A percentile compares a stretch with the other conserved stretches of the same genome.
Conservation (phyloP, 805 yeast genomes). For the Lachancea sp. region DNA sequence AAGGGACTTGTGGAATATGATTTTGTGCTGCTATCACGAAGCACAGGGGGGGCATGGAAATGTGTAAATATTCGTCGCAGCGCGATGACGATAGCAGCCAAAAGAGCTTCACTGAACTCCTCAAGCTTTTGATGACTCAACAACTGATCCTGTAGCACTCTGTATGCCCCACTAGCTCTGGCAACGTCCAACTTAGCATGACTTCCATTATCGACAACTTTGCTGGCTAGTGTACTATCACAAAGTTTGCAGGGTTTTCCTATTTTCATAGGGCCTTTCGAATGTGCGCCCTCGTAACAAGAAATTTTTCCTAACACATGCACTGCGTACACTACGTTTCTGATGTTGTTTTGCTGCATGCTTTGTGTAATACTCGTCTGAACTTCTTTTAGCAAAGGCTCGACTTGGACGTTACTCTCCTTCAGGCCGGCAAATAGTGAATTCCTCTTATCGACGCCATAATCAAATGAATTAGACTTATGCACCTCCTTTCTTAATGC, state of each 20-base stretch:
- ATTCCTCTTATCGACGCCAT: not conserved
- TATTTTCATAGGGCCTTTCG: not conserved
- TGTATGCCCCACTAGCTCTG: constrained; percentile 18
- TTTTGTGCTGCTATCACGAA: not conserved
- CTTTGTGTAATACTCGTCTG: constrained; percentile 13
- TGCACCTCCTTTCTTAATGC: constrained; percentile 15
- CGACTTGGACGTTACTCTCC: constrained; percentile 1
- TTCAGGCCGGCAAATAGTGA: constrained; percentile 11
- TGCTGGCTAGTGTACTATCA: constrained; percentile 16
- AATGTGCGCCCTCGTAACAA: constrained; percentile 15
- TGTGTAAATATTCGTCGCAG: constrained; percentile 47
- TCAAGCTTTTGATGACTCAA: constrained; percentile 19
- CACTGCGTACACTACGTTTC: constrained; percentile 15
- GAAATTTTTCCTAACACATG: constrained; percentile 19
- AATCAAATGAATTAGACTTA: not conserved
- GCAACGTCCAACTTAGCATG: constrained; percentile 28
- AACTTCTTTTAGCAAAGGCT: constrained; percentile 13
- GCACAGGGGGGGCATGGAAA: constrained; percentile 42
- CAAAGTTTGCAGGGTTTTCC: constrained; percentile 20
- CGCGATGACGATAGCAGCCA: constrained; percentile 41
- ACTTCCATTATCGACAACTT: constrained; percentile 17
- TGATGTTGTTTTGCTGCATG: constrained; percentile 15
- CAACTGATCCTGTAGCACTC: constrained; percentile 24
- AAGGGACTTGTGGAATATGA: constrained; percentile 26
- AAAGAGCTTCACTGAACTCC: constrained; percentile 24